A percentile compares a stretch with the other conserved stretches of the same genome.
Conservation (phyloP, 2,329 filamentous ascomycete genomes). For the Diplodia scrobiculata region DNA sequence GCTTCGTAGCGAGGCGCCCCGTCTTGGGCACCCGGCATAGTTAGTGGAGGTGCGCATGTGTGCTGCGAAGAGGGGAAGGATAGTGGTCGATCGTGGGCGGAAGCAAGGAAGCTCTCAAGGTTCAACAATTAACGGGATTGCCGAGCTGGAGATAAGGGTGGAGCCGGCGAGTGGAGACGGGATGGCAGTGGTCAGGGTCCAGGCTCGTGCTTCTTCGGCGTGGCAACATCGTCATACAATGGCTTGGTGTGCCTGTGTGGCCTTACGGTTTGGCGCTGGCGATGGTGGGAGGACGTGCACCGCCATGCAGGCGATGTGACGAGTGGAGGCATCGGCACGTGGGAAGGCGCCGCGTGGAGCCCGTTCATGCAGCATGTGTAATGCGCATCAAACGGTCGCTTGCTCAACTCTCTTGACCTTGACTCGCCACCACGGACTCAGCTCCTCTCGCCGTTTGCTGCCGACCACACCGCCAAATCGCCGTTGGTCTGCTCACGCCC, state of each 20-base stretch:
- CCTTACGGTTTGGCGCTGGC: no score
- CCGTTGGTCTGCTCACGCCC: neutral
- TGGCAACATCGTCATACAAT: neutral
- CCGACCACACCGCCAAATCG: neutral
- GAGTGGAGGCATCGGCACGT: constrained; percentile 11
- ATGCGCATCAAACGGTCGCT: constrained; percentile 7
- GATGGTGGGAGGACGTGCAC: constrained; percentile 2
- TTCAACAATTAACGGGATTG: constrained; percentile 3
- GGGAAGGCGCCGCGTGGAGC: constrained; percentile 15
- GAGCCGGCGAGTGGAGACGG: neutral
- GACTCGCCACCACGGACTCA: neutral
- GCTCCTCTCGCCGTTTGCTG: neutral
- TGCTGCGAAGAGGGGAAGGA: neutral
- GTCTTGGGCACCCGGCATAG: neutral
- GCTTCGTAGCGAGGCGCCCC: neutral
- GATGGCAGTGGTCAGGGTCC: constrained; percentile 8
- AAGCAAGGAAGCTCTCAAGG: neutral
- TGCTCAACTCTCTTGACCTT: neutral
- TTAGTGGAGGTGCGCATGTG: neutral
- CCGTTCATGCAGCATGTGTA: constrained; percentile 1
- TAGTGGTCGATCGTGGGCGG: neutral
- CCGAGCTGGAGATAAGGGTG: constrained; percentile 3
- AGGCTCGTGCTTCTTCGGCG: constrained; percentile 4
- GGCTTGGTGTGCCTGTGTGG: neutral
- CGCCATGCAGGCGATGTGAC: neutral